Evolutionary conservation across 495 filamentous ascomycete species (phyloP), one percentile per base, ranked within the genome.

Genomic region (Pyrenula aspistea): DNA sequence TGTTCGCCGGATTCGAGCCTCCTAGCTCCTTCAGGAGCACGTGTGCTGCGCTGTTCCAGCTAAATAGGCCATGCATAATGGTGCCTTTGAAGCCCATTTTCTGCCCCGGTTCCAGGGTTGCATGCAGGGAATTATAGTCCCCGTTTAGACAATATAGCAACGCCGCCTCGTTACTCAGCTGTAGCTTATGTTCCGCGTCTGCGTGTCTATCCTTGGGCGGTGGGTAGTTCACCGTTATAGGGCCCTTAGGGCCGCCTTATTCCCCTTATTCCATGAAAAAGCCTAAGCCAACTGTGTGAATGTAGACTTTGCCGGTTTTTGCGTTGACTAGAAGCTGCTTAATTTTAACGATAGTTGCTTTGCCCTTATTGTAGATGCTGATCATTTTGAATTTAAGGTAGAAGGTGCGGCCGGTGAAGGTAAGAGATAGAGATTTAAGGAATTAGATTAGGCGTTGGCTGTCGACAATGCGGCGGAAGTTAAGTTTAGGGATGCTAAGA

Each of bases 231-330:
- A 81, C 73, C 2, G 83, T 84, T 52, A 83, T 83, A 3, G 87
- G 88, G 12, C 88, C 88, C 73, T 93, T 92, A n/a, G 91, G 89
- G 0, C 89, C 91, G 56, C 89, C 89, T 89, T 89, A 95, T 55
- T 79, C 79, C 49, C 91, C 91, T 71, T 95, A 88, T 4, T 80
- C 88, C 36, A 94, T 85, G 61, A 81, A 88, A 70, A 95, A 95
- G 19, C 78, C 82, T 58, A 80, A 86, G 51, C 81, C 79, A 42
- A 85, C 71, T 36, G 80, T 79, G 62, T 80, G 81, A 25, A 78
- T 73, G 71, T 91, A 96, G 22, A 86, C 77, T 63, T 91, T 88
- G 48, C 84, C 87, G 10, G 69, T 80, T 51, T 67, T 67, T 49
- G 73, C 82, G 57, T 95, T 88, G 0, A 91, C 86, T 25, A 94